Percentiles rank a stretch among this genome's conserved stretches.
Evolutionary conservation across 129 eudicot genomes (phyloP).

Genomic region (Escallonia herrerae): DNA sequence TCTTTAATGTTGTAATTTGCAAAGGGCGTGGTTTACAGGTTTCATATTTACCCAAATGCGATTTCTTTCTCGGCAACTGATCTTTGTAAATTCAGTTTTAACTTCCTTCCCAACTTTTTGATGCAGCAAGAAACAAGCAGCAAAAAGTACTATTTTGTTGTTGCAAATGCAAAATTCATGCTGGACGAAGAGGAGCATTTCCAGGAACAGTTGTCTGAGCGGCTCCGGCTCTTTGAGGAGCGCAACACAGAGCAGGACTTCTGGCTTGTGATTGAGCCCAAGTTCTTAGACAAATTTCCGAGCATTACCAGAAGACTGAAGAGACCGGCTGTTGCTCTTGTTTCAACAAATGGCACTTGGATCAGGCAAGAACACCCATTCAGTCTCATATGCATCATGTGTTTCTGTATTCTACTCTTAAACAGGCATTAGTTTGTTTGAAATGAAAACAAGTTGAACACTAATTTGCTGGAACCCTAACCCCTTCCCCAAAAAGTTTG

Average conservation of each 20-base stretch:
- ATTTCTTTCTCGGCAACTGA: too few relatives aligned
- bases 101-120: not conserved
- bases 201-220: conserved; percentile 70
- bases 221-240: conserved; percentile 60
- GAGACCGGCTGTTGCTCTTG: conserved; percentile 95
- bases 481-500: not conserved
- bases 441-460: not conserved
- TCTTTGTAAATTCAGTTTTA: too few relatives aligned
- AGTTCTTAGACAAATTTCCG: conserved; percentile 89
- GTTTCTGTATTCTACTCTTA: not conserved
- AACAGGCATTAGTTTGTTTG: not conserved
- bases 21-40: too few relatives aligned
- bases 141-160: conserved; percentile 73
- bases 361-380: conserved; percentile 55
- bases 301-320: conserved; percentile 69
- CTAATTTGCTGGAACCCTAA: not conserved
- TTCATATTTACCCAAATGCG: too few relatives aligned
- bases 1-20: too few relatives aligned
- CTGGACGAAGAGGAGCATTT: conserved; percentile 97
- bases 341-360: conserved; percentile 96
- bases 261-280: conserved; percentile 97
- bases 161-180: conserved; percentile 98
- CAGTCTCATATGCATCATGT: not conserved
- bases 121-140: conserved; percentile 35
- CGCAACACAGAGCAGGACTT: conserved; percentile 81